Percentiles rank a stretch among this genome's conserved stretches.
These are phyloP conservation scores for Phialocephala subalpina DNA, from an alignment of 2,329 filamentous ascomycete species.

Conservation along the genomic window DNA sequence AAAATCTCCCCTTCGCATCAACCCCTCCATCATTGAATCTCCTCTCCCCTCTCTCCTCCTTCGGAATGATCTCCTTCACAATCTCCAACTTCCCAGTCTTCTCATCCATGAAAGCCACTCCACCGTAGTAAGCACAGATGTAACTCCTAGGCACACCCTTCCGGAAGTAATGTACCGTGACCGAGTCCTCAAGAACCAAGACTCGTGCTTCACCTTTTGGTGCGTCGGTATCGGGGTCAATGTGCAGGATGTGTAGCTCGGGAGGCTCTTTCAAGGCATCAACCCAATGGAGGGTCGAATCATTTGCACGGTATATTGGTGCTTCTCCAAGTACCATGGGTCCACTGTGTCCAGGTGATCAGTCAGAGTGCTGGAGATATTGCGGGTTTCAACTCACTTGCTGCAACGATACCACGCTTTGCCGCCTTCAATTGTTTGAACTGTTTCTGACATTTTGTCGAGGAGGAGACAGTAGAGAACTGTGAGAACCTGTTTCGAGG, in stretches of 20 bases:
- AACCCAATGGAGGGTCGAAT: constrained; percentile 36
- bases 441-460: neutral
- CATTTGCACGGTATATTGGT: constrained; percentile 32
- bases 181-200: constrained; percentile 45
- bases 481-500: no score
- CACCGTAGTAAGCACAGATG: constrained; percentile 49
- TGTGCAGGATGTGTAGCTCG: constrained; percentile 46
- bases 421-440: neutral
- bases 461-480: no score
- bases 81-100: constrained; percentile 46
- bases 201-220: constrained; percentile 41
- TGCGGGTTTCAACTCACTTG: no score
- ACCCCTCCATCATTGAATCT: constrained; percentile 47
- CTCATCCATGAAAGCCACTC: constrained; percentile 48
- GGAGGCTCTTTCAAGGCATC: constrained; percentile 35
- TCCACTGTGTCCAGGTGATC: neutral
- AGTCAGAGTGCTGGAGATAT: no score
- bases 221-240: constrained; percentile 43
- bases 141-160: constrained; percentile 46
- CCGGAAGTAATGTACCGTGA: constrained; percentile 47
- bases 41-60: constrained; percentile 37
- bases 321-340: constrained; percentile 32
- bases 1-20: constrained; percentile 25
- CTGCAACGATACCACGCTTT: neutral
- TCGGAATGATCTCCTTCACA: constrained; percentile 47